phyloP scores from a whole-genome alignment of 805 yeast species.

The Blastobotrys robertii region DNA sequence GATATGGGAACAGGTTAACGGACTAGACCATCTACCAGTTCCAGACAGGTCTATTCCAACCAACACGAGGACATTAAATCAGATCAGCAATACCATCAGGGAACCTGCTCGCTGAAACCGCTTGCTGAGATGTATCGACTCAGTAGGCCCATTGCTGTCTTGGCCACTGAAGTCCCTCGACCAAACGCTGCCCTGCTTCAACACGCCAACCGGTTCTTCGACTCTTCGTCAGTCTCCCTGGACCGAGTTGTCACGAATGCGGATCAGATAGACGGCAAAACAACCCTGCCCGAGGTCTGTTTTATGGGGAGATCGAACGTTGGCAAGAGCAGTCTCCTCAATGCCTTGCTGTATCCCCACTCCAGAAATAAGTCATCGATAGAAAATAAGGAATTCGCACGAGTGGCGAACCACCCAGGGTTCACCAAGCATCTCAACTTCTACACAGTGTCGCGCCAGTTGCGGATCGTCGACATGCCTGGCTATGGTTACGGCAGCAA shows the following conservation, averaged over 20 bases:
- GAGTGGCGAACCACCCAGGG: slow-evolving; percentile 37
- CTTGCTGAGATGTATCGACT: not conserved
- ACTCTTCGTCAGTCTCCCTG: slow-evolving; percentile 18
- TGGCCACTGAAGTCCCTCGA: not conserved
- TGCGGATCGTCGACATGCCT: slow-evolving; percentile 75
- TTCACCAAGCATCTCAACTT: slow-evolving; percentile 56
- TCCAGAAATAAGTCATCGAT: slow-evolving; percentile 15
- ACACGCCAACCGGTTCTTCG: slow-evolving; percentile 22
- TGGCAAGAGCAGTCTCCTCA: slow-evolving; percentile 74
- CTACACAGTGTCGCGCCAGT: slow-evolving; percentile 51
- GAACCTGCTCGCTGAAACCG: not conserved
- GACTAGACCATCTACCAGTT: no score
- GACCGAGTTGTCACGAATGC: slow-evolving; percentile 20
- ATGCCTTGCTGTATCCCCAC: slow-evolving; percentile 37
- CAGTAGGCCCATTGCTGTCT: not conserved
- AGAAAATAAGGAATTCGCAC: slow-evolving; percentile 36
- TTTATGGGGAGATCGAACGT: slow-evolving; percentile 77
- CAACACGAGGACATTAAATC: no score
- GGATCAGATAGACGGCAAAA: slow-evolving; percentile 19
- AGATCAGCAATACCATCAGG: no score
- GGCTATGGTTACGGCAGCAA: slow-evolving; percentile 78
- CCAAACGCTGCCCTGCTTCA: slow-evolving; percentile 10
- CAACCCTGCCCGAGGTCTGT: slow-evolving; percentile 56
- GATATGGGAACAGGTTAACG: no score
- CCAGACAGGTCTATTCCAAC: no score